phyloP scores from a whole-genome alignment of 495 filamentous ascomycete genomes.

The Lasiosphaeria hispida region DNA sequence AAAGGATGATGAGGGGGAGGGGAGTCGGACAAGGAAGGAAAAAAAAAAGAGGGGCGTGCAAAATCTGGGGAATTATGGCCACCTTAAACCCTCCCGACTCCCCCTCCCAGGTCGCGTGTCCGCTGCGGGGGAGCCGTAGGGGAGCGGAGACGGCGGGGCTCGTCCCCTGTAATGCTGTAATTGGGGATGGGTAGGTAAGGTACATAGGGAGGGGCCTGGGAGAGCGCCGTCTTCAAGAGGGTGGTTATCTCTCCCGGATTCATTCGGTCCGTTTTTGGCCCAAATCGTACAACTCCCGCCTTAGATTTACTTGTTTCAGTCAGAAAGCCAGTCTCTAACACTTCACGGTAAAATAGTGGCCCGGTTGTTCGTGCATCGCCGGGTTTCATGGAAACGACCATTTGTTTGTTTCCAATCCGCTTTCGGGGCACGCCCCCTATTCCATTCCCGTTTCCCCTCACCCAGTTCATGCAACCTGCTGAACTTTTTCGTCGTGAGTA shows the following conservation, averaged over 20 bases:
- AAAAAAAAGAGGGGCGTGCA: slow-evolving; percentile 11
- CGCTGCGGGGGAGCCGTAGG: slow-evolving; percentile 15
- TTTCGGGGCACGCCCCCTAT: no score
- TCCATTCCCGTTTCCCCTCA: background rate
- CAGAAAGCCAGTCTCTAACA: no score
- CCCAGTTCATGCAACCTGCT: background rate
- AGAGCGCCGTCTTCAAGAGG: background rate
- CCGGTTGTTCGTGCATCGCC: no score
- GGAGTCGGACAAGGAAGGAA: background rate
- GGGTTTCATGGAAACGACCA: no score
- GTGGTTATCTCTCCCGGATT: background rate
- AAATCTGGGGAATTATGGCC: slow-evolving; percentile 3
- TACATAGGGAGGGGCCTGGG: no score
- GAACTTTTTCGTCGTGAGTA: slow-evolving; percentile 24
- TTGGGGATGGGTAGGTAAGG: background rate
- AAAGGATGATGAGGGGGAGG: background rate
- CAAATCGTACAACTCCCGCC: background rate
- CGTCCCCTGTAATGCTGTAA: background rate
- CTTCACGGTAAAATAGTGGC: no score
- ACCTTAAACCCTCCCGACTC: slow-evolving; percentile 2
- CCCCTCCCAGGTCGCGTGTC: no score
- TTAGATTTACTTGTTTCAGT: no score
- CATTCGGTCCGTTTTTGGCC: slow-evolving; percentile 4
- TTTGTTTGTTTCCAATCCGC: no score
- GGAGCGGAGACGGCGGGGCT: background rate